A percentile compares a stretch with the other conserved stretches of the same genome.
Conservation (phyloP, 2,329 filamentous ascomycete genomes). For the Xenoacremonium recifei region DNA sequence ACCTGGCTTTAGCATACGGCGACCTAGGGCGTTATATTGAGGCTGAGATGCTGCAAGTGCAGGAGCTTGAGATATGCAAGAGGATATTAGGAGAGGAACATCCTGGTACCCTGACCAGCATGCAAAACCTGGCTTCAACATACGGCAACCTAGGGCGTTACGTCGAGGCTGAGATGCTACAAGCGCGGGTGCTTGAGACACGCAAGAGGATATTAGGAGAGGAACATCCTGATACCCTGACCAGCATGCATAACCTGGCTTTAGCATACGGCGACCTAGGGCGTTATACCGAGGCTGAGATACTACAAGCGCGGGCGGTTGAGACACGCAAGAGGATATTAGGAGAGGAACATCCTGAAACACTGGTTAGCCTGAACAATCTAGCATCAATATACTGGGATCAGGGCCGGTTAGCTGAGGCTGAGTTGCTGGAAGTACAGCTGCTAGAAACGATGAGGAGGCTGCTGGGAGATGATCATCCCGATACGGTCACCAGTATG, state of each 20-base stretch:
- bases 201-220: background rate
- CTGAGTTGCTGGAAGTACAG: background rate
- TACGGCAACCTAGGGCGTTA: background rate
- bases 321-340: background rate
- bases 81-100: slow-evolving; percentile 1
- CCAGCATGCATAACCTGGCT: slow-evolving; percentile 3
- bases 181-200: background rate
- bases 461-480: background rate
- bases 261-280: background rate
- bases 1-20: background rate
- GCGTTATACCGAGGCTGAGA: background rate
- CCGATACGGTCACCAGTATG: background rate
- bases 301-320: background rate
- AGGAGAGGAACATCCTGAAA: background rate
- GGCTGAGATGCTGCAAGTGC: background rate
- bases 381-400: background rate
- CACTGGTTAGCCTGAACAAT: background rate
- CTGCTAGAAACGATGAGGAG: background rate
- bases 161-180: background rate
- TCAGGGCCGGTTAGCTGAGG: background rate
- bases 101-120: background rate
- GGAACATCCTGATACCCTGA: slow-evolving; percentile 2
- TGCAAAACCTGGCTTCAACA: slow-evolving; percentile 1
- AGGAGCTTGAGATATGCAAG: background rate
- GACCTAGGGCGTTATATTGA: background rate